Evolutionary conservation across 805 yeast species (phyloP).

Genomic region (Barnettozyma salicaria): DNA sequence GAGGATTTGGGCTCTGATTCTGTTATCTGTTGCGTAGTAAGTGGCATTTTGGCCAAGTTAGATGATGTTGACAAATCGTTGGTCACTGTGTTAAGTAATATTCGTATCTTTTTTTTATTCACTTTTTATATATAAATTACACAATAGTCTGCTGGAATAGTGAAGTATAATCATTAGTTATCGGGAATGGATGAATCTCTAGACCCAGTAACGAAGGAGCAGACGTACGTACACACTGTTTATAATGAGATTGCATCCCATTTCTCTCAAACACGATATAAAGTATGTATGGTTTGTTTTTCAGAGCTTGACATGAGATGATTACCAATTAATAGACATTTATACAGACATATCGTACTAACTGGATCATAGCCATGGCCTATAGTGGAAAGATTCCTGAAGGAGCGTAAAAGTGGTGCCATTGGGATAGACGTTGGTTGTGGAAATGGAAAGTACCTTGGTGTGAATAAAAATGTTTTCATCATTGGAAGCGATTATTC

Average conservation of each 20-base stretch:
- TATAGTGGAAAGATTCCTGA: conserved; percentile 69
- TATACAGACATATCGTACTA: too few relatives aligned
- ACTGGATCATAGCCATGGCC: conserved; percentile 75
- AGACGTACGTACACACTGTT: conserved; percentile 79
- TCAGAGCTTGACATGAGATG: too few relatives aligned
- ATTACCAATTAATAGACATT: too few relatives aligned
- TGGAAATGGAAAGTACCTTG: conserved; percentile 91
- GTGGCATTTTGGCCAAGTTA: not conserved
- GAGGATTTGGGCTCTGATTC: conserved; percentile 20
- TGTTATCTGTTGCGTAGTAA: conserved; percentile 8
- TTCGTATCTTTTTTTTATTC: too few relatives aligned
- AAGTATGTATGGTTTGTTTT: conserved; percentile 26
- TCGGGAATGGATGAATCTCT: conserved; percentile 21
- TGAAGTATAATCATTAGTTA: not conserved
- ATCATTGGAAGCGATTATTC: conserved; percentile 75
- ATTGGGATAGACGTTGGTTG: conserved; percentile 94
- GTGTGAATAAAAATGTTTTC: conserved; percentile 59
- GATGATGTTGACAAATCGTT: too few relatives aligned
- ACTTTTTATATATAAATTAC: too few relatives aligned
- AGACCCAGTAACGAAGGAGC: conserved; percentile 58
- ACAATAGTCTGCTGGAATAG: not conserved
- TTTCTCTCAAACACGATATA: conserved; percentile 89
- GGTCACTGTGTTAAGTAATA: too few relatives aligned
- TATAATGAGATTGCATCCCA: conserved; percentile 90
- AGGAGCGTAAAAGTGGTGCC: conserved; percentile 41